Evolutionary conservation across 1,284 basidiomycete genomes (phyloP).

Genomic region (Cryptococcus sp.): DNA sequence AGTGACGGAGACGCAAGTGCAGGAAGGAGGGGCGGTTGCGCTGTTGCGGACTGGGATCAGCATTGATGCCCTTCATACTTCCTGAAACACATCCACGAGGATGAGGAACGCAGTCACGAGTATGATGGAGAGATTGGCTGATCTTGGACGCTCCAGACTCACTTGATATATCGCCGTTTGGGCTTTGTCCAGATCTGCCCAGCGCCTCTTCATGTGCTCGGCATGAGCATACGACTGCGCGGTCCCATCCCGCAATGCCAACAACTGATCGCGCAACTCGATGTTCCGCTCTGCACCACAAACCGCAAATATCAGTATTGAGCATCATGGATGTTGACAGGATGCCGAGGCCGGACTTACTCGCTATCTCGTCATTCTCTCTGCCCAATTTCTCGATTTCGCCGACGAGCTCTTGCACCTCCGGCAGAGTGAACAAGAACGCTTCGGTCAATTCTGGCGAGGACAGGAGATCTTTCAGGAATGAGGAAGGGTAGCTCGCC

Average conservation of each 20-base stretch:
- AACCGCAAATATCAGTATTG: not conserved
- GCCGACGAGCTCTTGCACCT: slow-evolving; percentile 71
- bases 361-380: slow-evolving; percentile 79
- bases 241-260: slow-evolving; percentile 73
- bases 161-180: slow-evolving; percentile 87
- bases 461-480: slow-evolving; percentile 76
- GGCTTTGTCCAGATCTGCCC: slow-evolving; percentile 81
- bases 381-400: slow-evolving; percentile 73
- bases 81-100: too few species aligned
- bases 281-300: slow-evolving; percentile 66
- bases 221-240: slow-evolving; percentile 82
- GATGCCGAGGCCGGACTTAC: slow-evolving; percentile 57
- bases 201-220: slow-evolving; percentile 71
- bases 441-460: slow-evolving; percentile 85
- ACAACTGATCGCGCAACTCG: slow-evolving; percentile 69
- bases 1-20: slow-evolving; percentile 78
- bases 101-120: not conserved
- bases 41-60: slow-evolving; percentile 54
- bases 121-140: not conserved
- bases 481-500: slow-evolving; percentile 41
- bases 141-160: slow-evolving; percentile 19
- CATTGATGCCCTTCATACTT: not conserved
- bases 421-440: slow-evolving; percentile 72
- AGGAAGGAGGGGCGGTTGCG: slow-evolving; percentile 81
- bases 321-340: too few species aligned